A percentile compares a stretch with the other conserved stretches of the same genome.
Conservation (phyloP, 2,329 filamentous ascomycete genomes). For the Aspergillus sp. region DNA sequence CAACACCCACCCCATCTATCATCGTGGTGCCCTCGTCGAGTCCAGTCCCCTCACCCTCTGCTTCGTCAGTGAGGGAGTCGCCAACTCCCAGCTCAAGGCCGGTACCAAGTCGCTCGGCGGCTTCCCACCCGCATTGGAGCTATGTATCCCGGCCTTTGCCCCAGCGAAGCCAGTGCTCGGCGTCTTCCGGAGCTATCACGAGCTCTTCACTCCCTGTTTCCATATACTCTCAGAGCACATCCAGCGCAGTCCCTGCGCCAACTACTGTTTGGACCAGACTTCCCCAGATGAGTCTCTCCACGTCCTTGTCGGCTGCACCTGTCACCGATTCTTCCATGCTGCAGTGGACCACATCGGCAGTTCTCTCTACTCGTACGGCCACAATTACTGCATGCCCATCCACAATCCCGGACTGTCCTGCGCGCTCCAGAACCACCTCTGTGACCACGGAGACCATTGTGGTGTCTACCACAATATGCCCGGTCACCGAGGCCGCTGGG, state of each 20-base stretch:
- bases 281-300: background rate
- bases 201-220: background rate
- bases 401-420: background rate
- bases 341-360: background rate
- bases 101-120: background rate
- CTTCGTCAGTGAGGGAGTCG: background rate
- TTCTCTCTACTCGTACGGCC: background rate
- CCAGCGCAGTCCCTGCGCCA: background rate
- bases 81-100: background rate
- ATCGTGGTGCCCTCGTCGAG: background rate
- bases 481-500: background rate
- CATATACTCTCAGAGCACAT: background rate
- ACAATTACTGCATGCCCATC: constrained; percentile 4
- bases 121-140: background rate
- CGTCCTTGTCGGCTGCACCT: background rate
- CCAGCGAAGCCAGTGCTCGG: background rate
- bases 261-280: too few relatives aligned
- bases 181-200: background rate
- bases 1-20: background rate
- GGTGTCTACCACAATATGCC: constrained; percentile 1
- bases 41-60: background rate
- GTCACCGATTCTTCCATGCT: background rate
- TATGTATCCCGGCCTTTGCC: constrained; percentile 1
- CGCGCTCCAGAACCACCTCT: background rate
- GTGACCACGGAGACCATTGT: constrained; percentile 2